Base-by-base conservation (phyloP, 2,329 filamentous ascomycete species). In the Rhinocladiella similis region DNA sequence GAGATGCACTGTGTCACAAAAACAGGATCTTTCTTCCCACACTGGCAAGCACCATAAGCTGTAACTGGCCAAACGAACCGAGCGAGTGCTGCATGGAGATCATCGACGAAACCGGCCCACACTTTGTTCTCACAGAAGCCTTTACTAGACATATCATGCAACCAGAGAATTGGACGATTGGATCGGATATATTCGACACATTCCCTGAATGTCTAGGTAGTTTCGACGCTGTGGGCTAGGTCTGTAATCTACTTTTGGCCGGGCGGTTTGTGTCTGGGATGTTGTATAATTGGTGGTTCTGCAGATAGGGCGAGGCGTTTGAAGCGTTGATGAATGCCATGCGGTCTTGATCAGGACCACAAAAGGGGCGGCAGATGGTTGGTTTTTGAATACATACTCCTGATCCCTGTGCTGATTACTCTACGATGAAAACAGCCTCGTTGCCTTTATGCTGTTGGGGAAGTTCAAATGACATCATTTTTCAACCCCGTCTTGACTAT, bases 141-240 rank as follows among this genome's bases (percentile, higher is more conserved):
- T 56, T 56, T 35, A n/a, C 12, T 10, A 25, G 19, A 10, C 53
- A 52, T 41, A n/a, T 41, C 16, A n/a, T 47, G 33, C 18, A 27
- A 4, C 19, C 41, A 10, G 41, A 49, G 3, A 47, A 52, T 25
- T 56, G 53, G 53, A 56, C 48, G 4, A 2, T 52, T 12, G 27
- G 16, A 22, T 12, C 10, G n/a, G 48, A 12, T 5, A 33, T 52
- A 16, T 47, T 51, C 5, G 53, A 56, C 18, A 41, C 35, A 5
- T 51, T 52, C 39, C 47, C 53, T 16, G 53, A 56, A 20, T 52
- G 47, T 42, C 39, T 14, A 27, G 48, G 48, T 25, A 27, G 41
- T 36, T 13, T 56, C 39, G 47, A 36, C n/a, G 39, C 52, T 9
- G 27, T 25, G 22, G 12, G 20, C n/a, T 43, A 43, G 16, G 41